Evolutionary conservation across 192 early-diverging fungal species (phyloP).

Genomic region (Anaeromyces robustus): DNA sequence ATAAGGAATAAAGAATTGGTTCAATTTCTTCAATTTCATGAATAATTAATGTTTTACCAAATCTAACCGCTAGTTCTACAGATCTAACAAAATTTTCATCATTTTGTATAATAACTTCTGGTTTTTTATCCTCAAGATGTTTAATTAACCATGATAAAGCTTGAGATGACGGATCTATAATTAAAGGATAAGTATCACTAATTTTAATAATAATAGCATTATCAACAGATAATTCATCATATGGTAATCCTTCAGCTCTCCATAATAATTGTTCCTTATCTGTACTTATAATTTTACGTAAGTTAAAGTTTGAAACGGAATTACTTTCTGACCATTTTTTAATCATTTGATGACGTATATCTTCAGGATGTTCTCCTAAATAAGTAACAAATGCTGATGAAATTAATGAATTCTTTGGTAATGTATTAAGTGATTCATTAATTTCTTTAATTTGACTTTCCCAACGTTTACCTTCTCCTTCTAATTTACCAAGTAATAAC

Average conservation of each 20-base stretch:
- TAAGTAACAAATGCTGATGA: conserved; percentile 30
- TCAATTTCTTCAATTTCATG: conserved; percentile 29
- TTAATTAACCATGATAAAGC: conserved; percentile 29
- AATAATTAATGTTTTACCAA: conserved; percentile 41
- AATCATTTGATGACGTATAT: conserved; percentile 11
- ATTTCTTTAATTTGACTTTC: conserved; percentile 23
- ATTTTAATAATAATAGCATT: conserved; percentile 31
- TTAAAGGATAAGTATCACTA: conserved; percentile 15
- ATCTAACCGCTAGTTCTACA: conserved; percentile 35
- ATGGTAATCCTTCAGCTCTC: conserved; percentile 33
- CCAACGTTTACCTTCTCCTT: conserved; percentile 40
- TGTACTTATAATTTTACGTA: conserved; percentile 23
- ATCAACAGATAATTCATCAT: conserved; percentile 31
- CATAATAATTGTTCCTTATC: conserved; percentile 41
- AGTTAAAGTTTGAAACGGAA: conserved; percentile 15
- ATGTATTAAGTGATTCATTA: conserved; percentile 7
- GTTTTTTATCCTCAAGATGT: conserved; percentile 24
- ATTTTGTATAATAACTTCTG: conserved; percentile 33
- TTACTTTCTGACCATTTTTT: conserved; percentile 16
- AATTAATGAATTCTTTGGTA: conserved; percentile 24
- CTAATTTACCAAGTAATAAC: conserved; percentile 31
- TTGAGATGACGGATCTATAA: conserved; percentile 34
- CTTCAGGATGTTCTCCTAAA: conserved; percentile 25
- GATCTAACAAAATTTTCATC: conserved; percentile 31
- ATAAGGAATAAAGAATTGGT: conserved; percentile 26